Base-by-base conservation (phyloP, 805 yeast species). In the Wickerhamiella bombiphila region DNA sequence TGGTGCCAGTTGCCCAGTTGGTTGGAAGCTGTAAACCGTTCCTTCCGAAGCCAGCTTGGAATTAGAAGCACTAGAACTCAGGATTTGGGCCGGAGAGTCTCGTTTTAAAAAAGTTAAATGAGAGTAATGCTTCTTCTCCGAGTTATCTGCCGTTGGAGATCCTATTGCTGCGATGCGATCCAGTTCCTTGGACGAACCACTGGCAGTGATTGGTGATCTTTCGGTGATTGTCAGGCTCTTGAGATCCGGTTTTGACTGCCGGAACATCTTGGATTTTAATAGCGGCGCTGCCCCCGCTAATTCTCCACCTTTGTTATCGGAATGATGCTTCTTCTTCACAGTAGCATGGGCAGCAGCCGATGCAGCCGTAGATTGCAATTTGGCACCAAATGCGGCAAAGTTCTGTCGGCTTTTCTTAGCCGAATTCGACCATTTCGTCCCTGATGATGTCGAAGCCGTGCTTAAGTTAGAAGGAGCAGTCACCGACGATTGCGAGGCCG, bases 41-140 rank as follows among this genome's bases (percentile, higher is more conserved):
- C 66, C 66, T 25, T 59, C 66, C 15, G 64, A 55, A 7, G 59
- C 55, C 21, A 63, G 52, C 30, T 53, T 57, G 3, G 68, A 64
- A 41, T 63, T 64, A 18, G 68, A 63, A 1, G 64, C 59, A 18
- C 62, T 56, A 8, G 65, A 59, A 19, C 66, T 61, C n/a, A 63
- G 52, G 13, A 57, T 55, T 7, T 53, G 52, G 1, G 58, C 58
- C 1, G 60, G 55, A 21, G 61, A 60, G 34, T 53, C 51, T 15
- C 60, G 61, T 38, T 61, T 62, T 22, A 60, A 45, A 24, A 62
- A 53, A 22, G 55, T 46, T 9, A 61, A 47, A 30, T 63, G 51
- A 11, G 46, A 48, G 32, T 47, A 46, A 28, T 46, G 53, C 26
- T 51, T 34, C 18, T 33, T 29, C 20, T 42, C 32, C 3, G 43